Conservation (phyloP, 2,329 filamentous ascomycete species). For the Penicillium thymicola region DNA sequence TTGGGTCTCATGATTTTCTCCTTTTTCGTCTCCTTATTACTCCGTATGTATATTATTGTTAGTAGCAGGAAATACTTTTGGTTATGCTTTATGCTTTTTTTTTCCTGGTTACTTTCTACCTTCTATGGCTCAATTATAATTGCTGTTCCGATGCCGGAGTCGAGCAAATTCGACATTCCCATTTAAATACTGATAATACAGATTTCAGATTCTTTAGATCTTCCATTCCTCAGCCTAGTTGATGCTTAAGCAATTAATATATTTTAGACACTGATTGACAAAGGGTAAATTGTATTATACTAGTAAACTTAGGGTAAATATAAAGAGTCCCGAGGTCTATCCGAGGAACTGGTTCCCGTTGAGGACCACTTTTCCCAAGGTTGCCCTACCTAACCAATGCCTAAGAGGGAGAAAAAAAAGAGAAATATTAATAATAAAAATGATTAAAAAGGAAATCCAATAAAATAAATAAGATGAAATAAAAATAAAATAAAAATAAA, state of each 20-base stretch:
- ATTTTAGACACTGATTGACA: slow-evolving; percentile 11
- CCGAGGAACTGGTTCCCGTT: slow-evolving; percentile 36
- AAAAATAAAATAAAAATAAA: background rate
- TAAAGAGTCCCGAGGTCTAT: slow-evolving; percentile 12
- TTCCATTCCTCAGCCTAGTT: slow-evolving; percentile 24
- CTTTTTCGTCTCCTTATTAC: background rate
- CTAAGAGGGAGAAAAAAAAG: background rate
- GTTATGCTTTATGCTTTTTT: background rate
- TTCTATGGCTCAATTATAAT: background rate
- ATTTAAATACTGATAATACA: background rate
- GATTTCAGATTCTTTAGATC: slow-evolving; percentile 17
- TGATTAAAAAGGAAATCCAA: slow-evolving; percentile 3
- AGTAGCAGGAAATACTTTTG: background rate
- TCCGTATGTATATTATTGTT: background rate
- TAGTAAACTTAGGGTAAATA: slow-evolving; percentile 7
- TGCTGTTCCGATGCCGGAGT: background rate
- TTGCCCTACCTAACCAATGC: too few species aligned
- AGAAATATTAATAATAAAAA: background rate
- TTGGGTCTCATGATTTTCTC: slow-evolving; percentile 24
- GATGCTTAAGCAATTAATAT: slow-evolving; percentile 7
- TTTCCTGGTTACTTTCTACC: background rate
- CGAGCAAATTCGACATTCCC: slow-evolving; percentile 7
- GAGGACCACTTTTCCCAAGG: slow-evolving; percentile 5
- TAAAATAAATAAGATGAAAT: slow-evolving; percentile 1
- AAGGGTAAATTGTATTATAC: slow-evolving; percentile 5